Percentiles rank a stretch among this genome's conserved stretches.
Evolutionary conservation across 2,329 filamentous ascomycete species (phyloP).

Genomic region (Colletotrichum incanum): DNA sequence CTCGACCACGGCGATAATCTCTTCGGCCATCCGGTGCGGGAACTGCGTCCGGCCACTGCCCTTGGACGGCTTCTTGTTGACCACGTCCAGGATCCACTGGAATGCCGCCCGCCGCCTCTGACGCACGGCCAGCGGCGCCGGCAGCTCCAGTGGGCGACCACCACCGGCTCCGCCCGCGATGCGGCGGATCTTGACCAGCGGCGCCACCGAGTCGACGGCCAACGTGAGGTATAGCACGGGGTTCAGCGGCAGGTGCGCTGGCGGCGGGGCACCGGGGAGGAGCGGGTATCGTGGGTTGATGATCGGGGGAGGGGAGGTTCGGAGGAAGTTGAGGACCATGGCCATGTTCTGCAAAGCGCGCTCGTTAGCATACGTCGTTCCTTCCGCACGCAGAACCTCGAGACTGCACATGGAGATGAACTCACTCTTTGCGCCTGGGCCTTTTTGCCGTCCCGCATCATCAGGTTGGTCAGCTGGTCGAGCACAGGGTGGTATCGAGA

Average conservation of each 20-base stretch:
- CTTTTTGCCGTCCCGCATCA: conserved; percentile 95
- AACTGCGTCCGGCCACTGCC: conserved; percentile 82
- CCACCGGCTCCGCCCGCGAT: conserved; percentile 87
- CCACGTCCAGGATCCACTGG: conserved; percentile 90
- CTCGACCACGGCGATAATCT: conserved; percentile 90
- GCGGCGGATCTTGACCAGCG: conserved; percentile 84
- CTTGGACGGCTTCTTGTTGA: conserved; percentile 81
- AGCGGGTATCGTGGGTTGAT: conserved; percentile 80
- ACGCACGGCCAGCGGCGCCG: conserved; percentile 80
- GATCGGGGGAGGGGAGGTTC: conserved; percentile 85
- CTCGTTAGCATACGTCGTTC: conserved; percentile 18
- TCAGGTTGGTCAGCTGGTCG: conserved; percentile 87
- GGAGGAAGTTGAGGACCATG: conserved; percentile 85
- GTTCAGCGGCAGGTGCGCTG: conserved; percentile 87
- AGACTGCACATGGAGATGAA: conserved; percentile 38
- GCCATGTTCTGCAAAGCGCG: conserved; percentile 79
- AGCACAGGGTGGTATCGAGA: conserved; percentile 89
- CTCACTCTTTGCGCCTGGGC: conserved; percentile 89
- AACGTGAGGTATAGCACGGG: conserved; percentile 91
- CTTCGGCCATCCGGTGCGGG: conserved; percentile 84
- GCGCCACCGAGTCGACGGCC: conserved; percentile 93
- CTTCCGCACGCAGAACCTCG: background rate
- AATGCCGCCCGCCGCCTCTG: conserved; percentile 86
- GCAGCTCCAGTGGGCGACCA: conserved; percentile 86
- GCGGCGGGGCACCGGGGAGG: conserved; percentile 82